Base-by-base conservation (phyloP, 148 eudicot species). In the Amaranthus hypochondriacus region DNA sequence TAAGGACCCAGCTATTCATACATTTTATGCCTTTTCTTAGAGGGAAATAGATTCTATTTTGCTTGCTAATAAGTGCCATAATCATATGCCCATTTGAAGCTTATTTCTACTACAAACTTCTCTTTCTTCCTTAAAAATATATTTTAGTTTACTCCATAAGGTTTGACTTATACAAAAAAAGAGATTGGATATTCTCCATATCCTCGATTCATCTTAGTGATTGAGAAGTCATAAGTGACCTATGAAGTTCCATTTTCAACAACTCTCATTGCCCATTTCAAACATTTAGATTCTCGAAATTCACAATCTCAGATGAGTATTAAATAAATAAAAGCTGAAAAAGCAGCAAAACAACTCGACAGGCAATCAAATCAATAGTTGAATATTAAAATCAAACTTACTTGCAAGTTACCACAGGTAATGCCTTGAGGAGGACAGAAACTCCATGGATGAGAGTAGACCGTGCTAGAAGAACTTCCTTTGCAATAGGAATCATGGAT, bases 331-430 rank as follows among this genome's bases (percentile, higher is more conserved):
- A 60, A 49, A 18, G 4, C 10, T 28, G 7, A 47, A 59, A 9
- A 48, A 11, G 39, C 39, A 28, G 39, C 10, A 60, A 58, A 7
- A 60, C 50, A 75, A 67, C 14, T 59, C 15, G 28, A 21, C 46
- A 47, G 2, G 43, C 28, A 49, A 12, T 28, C 10, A 9, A 43
- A 61, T 42, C 42, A 66, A 13, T 28, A 72, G 18, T 21, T 15
- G 69, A 59, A 57, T 21, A 6, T 51, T 8, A 50, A 39, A 6
- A 5, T 44, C 52, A 21, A 73, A 6, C 83, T 13, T 87, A 94
- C 97, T 86, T 89, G 98, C 97, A 94, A 21, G 92, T 44, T 57
- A 77, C 74, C 42, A 85, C 79, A 39, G 98, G 98, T 44, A 92
- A 3, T 57, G 61, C 67, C 53, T 78, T 83, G 52, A 94, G 86